Evolutionary conservation across 1,284 basidiomycete species (phyloP).

Genomic region (Lentinula novae-zelandiae): DNA sequence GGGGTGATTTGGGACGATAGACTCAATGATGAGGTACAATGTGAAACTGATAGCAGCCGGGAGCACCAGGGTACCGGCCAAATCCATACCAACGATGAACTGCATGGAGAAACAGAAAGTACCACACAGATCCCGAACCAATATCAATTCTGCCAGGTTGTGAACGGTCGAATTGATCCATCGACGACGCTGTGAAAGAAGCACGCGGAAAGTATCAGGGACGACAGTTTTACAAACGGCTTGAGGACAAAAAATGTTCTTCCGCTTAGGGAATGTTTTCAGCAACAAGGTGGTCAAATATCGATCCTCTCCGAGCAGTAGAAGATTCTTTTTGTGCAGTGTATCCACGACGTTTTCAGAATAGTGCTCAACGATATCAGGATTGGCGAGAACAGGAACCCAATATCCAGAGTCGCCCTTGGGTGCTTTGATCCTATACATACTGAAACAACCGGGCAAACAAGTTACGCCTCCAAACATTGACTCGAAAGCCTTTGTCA

Average conservation of each 20-base stretch:
- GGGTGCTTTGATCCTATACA: slow-evolving; percentile 98
- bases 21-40: slow-evolving; percentile 84
- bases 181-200: slow-evolving; percentile 94
- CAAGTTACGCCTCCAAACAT: slow-evolving; percentile 99
- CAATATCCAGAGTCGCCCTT: slow-evolving; percentile 93
- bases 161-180: slow-evolving; percentile 99
- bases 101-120: slow-evolving; percentile 98
- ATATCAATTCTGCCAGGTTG: slow-evolving; percentile 90
- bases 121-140: slow-evolving; percentile 93
- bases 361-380: slow-evolving; percentile 96
- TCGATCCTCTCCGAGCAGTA: slow-evolving; percentile 98
- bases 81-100: slow-evolving; percentile 97
- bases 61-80: slow-evolving; percentile 92
- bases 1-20: slow-evolving; percentile 77
- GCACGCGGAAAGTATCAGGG: slow-evolving; percentile 90
- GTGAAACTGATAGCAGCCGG: slow-evolving; percentile 99
- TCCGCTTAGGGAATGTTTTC: slow-evolving; percentile 98
- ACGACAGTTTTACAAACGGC: slow-evolving; percentile 98
- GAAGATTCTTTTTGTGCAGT: slow-evolving; percentile 97
- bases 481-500: slow-evolving; percentile 98
- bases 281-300: slow-evolving; percentile 95
- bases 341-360: slow-evolving; percentile 98
- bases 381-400: slow-evolving; percentile 97
- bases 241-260: slow-evolving; percentile 98
- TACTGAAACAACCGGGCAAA: slow-evolving; percentile 98